These are phyloP conservation scores for Verticillium dahliae DNA, from an alignment of 2,329 filamentous ascomycete genomes.

Conservation along the genomic window DNA sequence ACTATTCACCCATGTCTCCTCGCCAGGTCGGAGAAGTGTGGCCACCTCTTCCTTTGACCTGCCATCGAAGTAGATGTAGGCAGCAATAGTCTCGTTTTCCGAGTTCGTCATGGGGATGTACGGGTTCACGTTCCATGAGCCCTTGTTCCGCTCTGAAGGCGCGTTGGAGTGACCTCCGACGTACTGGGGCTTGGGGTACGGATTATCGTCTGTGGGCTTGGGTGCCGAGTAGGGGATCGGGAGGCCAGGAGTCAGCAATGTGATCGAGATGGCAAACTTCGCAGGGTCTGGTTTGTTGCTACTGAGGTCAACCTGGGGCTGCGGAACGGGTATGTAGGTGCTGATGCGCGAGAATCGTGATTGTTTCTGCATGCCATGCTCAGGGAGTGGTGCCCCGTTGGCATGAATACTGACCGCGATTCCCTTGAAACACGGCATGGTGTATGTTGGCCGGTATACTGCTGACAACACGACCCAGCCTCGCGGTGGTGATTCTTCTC, in stretches of 20 bases:
- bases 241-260: conserved; percentile 80
- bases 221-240: conserved; percentile 90
- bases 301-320: conserved; percentile 59
- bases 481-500: neutral
- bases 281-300: conserved; percentile 81
- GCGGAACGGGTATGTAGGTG: conserved; percentile 92
- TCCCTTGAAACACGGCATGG: conserved; percentile 96
- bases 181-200: conserved; percentile 73
- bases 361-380: conserved; percentile 93
- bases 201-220: conserved; percentile 69
- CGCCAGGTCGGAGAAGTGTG: conserved; percentile 81
- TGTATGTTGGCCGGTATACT: conserved; percentile 16
- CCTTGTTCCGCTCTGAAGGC: conserved; percentile 37
- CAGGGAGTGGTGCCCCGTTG: conserved; percentile 71
- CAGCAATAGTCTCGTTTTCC: conserved; percentile 93
- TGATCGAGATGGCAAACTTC: conserved; percentile 97
- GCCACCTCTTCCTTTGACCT: conserved; percentile 94
- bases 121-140: conserved; percentile 58
- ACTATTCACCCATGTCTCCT: conserved; percentile 99
- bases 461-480: neutral
- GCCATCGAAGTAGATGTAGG: conserved; percentile 98
- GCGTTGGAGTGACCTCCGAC: conserved; percentile 65
- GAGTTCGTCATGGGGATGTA: conserved; percentile 91
- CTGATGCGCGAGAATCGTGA: conserved; percentile 88
- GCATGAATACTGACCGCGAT: conserved; percentile 96